A percentile compares a stretch with the other conserved stretches of the same genome.
Conservation (phyloP, 2,329 filamentous ascomycete species). For the Neobulgaria alba region DNA sequence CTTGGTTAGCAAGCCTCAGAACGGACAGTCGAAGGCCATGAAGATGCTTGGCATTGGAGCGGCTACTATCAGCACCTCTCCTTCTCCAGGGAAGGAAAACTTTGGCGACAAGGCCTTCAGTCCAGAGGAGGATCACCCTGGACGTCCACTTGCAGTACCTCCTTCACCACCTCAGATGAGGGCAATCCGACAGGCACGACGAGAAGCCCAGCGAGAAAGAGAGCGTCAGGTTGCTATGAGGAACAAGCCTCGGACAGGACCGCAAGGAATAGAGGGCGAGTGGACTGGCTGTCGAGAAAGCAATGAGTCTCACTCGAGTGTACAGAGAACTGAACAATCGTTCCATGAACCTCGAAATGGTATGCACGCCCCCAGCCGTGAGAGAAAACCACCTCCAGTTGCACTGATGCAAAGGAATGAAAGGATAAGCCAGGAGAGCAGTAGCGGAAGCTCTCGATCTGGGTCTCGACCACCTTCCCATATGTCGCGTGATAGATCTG, state of each 20-base stretch:
- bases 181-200: constrained; percentile 24
- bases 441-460: constrained; percentile 15
- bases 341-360: constrained; percentile 17
- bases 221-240: constrained; percentile 23
- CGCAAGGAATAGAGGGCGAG: constrained; percentile 7
- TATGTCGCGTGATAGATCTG: constrained; percentile 24
- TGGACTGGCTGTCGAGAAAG: constrained; percentile 12
- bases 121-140: neutral
- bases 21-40: constrained; percentile 45
- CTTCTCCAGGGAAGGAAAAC: constrained; percentile 32
- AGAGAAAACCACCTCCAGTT: constrained; percentile 22
- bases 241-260: constrained; percentile 11
- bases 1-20: constrained; percentile 40
- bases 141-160: neutral
- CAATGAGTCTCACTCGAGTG: constrained; percentile 10
- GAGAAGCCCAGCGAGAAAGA: constrained; percentile 26
- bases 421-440: constrained; percentile 15
- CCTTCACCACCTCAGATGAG: constrained; percentile 19
- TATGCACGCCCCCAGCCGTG: constrained; percentile 20
- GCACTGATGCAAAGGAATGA: constrained; percentile 15
- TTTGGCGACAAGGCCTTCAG: constrained; percentile 16
- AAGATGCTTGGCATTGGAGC: constrained; percentile 52
- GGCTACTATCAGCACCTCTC: constrained; percentile 33
- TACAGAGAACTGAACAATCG: constrained; percentile 12
- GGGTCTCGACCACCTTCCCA: constrained; percentile 22